Percentiles rank a stretch among this genome's conserved stretches.
Conservation (phyloP, 2,329 filamentous ascomycete species). For the Trematosphaeria pertusa region DNA sequence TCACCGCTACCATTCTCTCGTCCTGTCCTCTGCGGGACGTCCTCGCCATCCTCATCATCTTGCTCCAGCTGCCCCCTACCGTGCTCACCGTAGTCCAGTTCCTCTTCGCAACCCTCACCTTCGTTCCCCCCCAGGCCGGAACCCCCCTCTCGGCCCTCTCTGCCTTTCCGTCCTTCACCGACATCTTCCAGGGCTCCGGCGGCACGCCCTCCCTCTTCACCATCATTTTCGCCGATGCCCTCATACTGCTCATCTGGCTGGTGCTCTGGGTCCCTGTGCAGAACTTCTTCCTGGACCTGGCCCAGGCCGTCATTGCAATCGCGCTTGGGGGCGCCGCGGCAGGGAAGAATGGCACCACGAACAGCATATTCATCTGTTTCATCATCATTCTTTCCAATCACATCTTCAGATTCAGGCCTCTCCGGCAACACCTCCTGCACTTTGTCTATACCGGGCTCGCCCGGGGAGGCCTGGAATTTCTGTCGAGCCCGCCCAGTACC, state of each 20-base stretch:
- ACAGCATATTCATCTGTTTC: conserved; percentile 75
- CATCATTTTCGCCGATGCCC: conserved; percentile 80
- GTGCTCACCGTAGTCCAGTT: conserved; percentile 89
- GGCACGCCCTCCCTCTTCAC: conserved; percentile 87
- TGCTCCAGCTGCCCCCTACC: conserved; percentile 89
- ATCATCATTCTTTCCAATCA: conserved; percentile 66
- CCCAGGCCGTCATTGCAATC: conserved; percentile 91
- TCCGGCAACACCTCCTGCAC: conserved; percentile 51
- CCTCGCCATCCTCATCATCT: conserved; percentile 93
- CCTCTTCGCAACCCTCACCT: conserved; percentile 90
- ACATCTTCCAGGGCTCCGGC: conserved; percentile 87
- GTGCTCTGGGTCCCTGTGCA: conserved; percentile 88
- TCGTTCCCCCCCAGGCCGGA: conserved; percentile 79
- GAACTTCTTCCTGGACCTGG: conserved; percentile 85
- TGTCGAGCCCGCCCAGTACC: conserved; percentile 47
- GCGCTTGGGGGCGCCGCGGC: conserved; percentile 84
- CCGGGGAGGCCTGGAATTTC: conserved; percentile 49
- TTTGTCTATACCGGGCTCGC: conserved; percentile 48
- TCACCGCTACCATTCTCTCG: conserved; percentile 84
- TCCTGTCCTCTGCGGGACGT: conserved; percentile 93
- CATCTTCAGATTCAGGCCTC: conserved; percentile 61
- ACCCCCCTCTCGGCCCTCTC: conserved; percentile 78
- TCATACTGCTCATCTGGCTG: conserved; percentile 85
- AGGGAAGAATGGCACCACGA: conserved; percentile 71
- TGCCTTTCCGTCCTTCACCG: conserved; percentile 78